phyloP scores from a whole-genome alignment of 192 early-diverging fungal species.

The Endogone sp. region DNA sequence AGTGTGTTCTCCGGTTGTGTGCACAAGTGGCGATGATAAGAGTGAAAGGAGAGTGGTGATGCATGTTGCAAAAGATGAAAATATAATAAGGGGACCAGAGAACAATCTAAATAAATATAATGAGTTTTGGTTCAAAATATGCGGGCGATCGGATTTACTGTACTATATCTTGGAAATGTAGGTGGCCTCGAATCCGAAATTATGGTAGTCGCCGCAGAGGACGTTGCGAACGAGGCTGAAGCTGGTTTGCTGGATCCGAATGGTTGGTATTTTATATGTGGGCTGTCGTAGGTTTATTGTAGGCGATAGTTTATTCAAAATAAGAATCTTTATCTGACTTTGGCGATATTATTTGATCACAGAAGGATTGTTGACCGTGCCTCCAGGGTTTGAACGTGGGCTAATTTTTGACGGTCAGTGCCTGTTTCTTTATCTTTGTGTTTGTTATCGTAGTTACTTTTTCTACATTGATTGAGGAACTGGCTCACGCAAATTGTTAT shows the following conservation, averaged over 20 bases:
- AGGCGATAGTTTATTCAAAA: too few relatives aligned
- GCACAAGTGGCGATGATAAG: too few relatives aligned
- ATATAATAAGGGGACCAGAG: not conserved
- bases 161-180: constrained; percentile 29
- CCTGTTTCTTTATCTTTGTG: not conserved
- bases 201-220: constrained; percentile 20
- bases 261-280: not conserved
- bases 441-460: too few relatives aligned
- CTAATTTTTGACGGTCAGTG: constrained; percentile 43
- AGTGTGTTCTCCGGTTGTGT: constrained; percentile 10
- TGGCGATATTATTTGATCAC: constrained; percentile 8
- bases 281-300: constrained; percentile 16
- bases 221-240: constrained; percentile 22
- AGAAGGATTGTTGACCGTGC: constrained; percentile 47
- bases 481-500: not conserved
- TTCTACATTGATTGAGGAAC: constrained; percentile 1
- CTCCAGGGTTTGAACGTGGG: constrained; percentile 74
- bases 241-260: constrained; percentile 14
- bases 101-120: not conserved
- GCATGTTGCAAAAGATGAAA: not conserved
- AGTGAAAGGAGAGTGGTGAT: too few relatives aligned
- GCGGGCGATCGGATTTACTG: too few relatives aligned
- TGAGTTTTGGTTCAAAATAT: too few relatives aligned
- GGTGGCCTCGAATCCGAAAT: constrained; percentile 50
- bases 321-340: too few relatives aligned